Evolutionary conservation across 73 alveolate species (phyloP).

Genomic region (Paramecium pentaurelia): DNA sequence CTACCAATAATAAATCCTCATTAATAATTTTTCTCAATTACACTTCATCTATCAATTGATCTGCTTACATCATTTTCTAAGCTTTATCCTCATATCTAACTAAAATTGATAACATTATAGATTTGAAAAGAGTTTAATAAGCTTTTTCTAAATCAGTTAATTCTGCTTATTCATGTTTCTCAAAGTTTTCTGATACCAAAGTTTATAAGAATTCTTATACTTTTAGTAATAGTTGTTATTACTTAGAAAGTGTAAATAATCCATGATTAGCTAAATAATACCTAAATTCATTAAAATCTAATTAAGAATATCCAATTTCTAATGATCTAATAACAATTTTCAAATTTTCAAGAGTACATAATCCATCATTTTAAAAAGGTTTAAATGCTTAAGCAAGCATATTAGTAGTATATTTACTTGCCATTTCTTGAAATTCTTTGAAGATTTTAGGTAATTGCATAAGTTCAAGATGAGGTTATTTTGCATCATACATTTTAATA

Average conservation of each 20-base stretch:
- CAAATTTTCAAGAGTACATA: neutral
- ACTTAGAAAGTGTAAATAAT: neutral
- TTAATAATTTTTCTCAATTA: neutral
- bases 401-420: neutral
- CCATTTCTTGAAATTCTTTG: neutral
- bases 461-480: neutral
- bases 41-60: constrained; percentile 7
- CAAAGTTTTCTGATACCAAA: neutral
- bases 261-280: neutral
- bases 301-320: neutral
- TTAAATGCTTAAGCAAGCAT: neutral
- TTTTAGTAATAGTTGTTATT: neutral
- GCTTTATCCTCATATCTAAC: neutral
- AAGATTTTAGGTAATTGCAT: neutral
- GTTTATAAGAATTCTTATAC: neutral
- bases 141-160: constrained; percentile 21
- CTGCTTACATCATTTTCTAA: neutral
- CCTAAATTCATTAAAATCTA: constrained; percentile 25
- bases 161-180: neutral
- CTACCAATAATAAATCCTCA: neutral
- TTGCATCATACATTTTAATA: neutral
- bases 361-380: neutral
- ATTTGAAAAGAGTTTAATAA: neutral
- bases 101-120: neutral
- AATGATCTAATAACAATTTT: neutral